Evolutionary conservation across 2,329 filamentous ascomycete genomes (phyloP).

Genomic region (Penicillium sp.): DNA sequence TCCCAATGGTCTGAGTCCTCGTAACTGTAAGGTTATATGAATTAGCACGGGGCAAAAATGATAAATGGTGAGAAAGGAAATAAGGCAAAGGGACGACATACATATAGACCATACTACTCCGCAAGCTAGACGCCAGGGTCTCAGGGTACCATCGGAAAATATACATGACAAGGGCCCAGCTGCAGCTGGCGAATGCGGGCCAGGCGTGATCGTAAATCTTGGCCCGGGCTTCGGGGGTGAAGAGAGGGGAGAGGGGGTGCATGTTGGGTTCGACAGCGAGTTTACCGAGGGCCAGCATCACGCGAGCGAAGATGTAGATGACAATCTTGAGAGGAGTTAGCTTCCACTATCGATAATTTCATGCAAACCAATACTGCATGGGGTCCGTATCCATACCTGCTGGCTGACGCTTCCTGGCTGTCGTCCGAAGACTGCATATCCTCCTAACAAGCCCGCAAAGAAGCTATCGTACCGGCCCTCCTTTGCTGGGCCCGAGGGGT

Average conservation of each 20-base stretch:
- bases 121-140: conserved; percentile 84
- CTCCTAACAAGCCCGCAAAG: conserved; percentile 81
- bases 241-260: conserved; percentile 42
- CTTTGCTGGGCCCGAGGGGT: conserved; percentile 48
- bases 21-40: conserved; percentile 50
- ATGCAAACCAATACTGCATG: background rate
- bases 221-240: conserved; percentile 47
- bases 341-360: background rate
- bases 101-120: conserved; percentile 97
- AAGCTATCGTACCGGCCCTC: conserved; percentile 79
- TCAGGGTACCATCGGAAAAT: conserved; percentile 91
- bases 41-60: background rate
- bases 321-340: conserved; percentile 67
- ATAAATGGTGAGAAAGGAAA: background rate
- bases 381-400: conserved; percentile 45
- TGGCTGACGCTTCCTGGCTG: conserved; percentile 80
- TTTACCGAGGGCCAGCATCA: conserved; percentile 80
- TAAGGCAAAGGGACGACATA: conserved; percentile 53
- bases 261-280: conserved; percentile 68
- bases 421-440: conserved; percentile 90
- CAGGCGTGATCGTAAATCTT: conserved; percentile 72
- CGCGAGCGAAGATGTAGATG: conserved; percentile 94
- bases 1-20: conserved; percentile 88
- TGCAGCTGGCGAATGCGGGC: conserved; percentile 87
- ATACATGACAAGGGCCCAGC: conserved; percentile 95